phyloP scores from a whole-genome alignment of 768 basidiomycete genomes.

The Crepidotus variabilis region DNA sequence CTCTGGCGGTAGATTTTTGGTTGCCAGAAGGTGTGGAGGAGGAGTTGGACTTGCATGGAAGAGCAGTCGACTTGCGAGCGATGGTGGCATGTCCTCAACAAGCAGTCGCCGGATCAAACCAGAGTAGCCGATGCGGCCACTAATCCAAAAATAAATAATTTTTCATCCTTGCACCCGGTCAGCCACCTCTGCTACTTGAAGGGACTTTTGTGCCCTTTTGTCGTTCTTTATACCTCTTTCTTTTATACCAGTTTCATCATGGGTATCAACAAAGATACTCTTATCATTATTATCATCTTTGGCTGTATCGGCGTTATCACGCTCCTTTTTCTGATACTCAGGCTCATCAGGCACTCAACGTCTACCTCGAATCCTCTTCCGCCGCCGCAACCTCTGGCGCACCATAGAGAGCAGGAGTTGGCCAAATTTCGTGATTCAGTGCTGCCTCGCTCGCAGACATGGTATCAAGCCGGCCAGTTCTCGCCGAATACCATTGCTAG shows the following conservation, averaged over 20 bases:
- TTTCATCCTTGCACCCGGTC: constrained; percentile 2
- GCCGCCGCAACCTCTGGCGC: constrained; percentile 62
- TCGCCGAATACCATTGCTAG: background rate
- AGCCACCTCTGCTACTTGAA: constrained; percentile 4
- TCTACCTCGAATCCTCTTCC: constrained; percentile 47
- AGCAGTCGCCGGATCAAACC: constrained; percentile 11
- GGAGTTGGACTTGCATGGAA: constrained; percentile 48
- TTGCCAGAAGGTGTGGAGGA: constrained; percentile 51
- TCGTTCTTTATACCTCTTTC: background rate
- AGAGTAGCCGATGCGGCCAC: background rate
- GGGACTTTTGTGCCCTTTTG: background rate
- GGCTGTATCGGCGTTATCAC: constrained; percentile 37
- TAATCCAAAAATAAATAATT: constrained; percentile 6
- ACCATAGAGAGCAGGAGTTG: constrained; percentile 51
- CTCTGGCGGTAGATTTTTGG: constrained; percentile 41
- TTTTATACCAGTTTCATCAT: constrained; percentile 2
- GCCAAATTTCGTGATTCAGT: constrained; percentile 29
- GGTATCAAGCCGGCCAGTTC: background rate
- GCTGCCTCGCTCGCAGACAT: constrained; percentile 14
- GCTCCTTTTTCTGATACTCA: constrained; percentile 32
- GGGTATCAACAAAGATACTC: constrained; percentile 28
- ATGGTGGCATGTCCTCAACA: constrained; percentile 22
- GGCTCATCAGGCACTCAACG: constrained; percentile 29
- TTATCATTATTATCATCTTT: constrained; percentile 48
- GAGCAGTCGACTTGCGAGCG: constrained; percentile 48